Conservation (phyloP, 2,329 filamentous ascomycete species). For the Colletotrichum kahawae region DNA sequence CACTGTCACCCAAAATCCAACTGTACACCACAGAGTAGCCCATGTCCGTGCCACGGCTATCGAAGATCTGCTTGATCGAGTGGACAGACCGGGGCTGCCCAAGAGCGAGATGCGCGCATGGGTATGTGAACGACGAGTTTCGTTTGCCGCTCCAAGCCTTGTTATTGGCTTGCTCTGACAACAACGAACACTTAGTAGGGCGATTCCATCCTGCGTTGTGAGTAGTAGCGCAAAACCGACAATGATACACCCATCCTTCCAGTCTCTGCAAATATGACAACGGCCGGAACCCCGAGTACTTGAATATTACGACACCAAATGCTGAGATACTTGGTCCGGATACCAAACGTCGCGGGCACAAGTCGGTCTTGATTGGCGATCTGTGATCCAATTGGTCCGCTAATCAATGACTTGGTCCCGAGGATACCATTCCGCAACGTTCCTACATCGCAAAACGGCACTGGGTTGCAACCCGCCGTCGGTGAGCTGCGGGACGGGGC, state of each 20-base stretch:
- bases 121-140: not conserved
- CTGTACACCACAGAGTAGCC: not conserved
- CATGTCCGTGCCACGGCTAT: slow-evolving; percentile 15
- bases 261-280: not conserved
- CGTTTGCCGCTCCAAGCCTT: not conserved
- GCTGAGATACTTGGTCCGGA: not conserved
- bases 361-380: not conserved
- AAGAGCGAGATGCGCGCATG: slow-evolving; percentile 9
- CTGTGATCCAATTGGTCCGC: not conserved
- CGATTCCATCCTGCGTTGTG: not conserved
- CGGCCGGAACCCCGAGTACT: not conserved
- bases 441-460: not conserved
- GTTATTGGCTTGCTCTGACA: not conserved
- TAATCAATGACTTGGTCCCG: not conserved
- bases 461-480: not conserved
- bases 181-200: not conserved
- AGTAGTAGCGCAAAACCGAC: not conserved
- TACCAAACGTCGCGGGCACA: not conserved
- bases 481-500: not conserved
- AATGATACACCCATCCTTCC: not conserved
- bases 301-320: not conserved
- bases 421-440: not conserved
- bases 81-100: slow-evolving; percentile 5
- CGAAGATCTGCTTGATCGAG: slow-evolving; percentile 9
- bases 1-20: not conserved